These are phyloP conservation scores for Pugionium cornutum DNA, from an alignment of 345 rosid species.

Conservation along the genomic window DNA sequence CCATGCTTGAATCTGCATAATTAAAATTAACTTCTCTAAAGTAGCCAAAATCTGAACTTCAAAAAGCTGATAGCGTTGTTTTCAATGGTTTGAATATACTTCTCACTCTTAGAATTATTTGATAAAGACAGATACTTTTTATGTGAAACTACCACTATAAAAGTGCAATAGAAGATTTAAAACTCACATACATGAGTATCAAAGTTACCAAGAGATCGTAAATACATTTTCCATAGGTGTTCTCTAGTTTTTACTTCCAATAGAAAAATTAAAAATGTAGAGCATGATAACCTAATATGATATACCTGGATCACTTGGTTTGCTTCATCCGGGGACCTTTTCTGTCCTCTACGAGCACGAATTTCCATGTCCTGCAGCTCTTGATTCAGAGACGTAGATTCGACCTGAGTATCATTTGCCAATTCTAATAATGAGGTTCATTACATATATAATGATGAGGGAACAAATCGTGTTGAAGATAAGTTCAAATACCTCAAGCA, in stretches of 20 bases:
- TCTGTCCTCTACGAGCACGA: conserved; percentile 83
- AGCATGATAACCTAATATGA: conserved; percentile 5
- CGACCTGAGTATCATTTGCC: conserved; percentile 58
- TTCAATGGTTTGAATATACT: conserved; percentile 4
- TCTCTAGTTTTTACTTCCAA: conserved; percentile 6
- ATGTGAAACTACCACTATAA: conserved; percentile 20
- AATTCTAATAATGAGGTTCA: conserved; percentile 28
- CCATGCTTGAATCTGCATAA: conserved; percentile 80
- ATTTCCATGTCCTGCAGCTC: conserved; percentile 94
- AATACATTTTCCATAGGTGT: not conserved
- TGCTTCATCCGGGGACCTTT: conserved; percentile 88
- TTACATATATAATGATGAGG: conserved; percentile 5
- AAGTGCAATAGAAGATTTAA: conserved; percentile 7
- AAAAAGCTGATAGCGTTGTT: conserved; percentile 8
- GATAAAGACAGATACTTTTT: conserved; percentile 10
- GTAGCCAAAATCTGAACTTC: conserved; percentile 27
- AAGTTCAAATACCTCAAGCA: conserved; percentile 70
- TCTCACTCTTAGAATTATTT: not conserved
- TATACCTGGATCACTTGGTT: conserved; percentile 90
- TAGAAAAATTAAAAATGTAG: not conserved
- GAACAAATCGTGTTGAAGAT: conserved; percentile 11
- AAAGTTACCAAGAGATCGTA: conserved; percentile 16
- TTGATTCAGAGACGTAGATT: conserved; percentile 82
- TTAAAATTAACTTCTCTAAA: conserved; percentile 16
- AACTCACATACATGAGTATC: conserved; percentile 10